Conservation (phyloP, 1,284 basidiomycete genomes). For the Ustilago shanxiensis region DNA sequence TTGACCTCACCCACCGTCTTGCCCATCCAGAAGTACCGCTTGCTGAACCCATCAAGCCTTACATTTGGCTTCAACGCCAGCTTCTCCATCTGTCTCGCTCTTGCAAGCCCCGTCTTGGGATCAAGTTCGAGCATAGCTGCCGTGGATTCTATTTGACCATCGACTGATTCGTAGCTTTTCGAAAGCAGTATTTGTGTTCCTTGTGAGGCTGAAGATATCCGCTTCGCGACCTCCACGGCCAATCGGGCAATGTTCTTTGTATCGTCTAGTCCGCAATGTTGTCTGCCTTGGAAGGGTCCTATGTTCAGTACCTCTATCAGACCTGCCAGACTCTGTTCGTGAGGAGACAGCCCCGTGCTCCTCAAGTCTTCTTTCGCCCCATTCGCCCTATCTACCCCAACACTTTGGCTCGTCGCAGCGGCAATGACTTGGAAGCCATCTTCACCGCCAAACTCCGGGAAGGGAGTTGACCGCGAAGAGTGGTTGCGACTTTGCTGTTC, state of each 20-base stretch:
- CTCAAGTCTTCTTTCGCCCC: constrained; percentile 17
- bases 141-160: constrained; percentile 30
- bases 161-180: constrained; percentile 31
- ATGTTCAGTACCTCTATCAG: constrained; percentile 51
- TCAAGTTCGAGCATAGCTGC: constrained; percentile 30
- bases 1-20: constrained; percentile 30
- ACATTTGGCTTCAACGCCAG: constrained; percentile 36
- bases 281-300: constrained; percentile 69
- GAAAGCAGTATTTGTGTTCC: constrained; percentile 31
- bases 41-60: constrained; percentile 27
- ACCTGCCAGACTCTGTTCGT: constrained; percentile 53
- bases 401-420: background rate
- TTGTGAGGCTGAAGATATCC: constrained; percentile 22
- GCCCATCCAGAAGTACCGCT: constrained; percentile 46
- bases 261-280: constrained; percentile 73
- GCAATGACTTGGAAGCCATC: constrained; percentile 54
- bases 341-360: constrained; percentile 28
- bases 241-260: constrained; percentile 72
- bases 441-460: constrained; percentile 34
- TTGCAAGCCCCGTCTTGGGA: background rate
- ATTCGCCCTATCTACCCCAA: background rate
- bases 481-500: constrained; percentile 11
- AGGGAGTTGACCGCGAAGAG: constrained; percentile 16
- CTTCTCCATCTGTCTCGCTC: constrained; percentile 44
- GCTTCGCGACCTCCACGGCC: constrained; percentile 50